Base-by-base conservation (phyloP, 164 flowering plant genomes). In the Litsea cubeba region DNA sequence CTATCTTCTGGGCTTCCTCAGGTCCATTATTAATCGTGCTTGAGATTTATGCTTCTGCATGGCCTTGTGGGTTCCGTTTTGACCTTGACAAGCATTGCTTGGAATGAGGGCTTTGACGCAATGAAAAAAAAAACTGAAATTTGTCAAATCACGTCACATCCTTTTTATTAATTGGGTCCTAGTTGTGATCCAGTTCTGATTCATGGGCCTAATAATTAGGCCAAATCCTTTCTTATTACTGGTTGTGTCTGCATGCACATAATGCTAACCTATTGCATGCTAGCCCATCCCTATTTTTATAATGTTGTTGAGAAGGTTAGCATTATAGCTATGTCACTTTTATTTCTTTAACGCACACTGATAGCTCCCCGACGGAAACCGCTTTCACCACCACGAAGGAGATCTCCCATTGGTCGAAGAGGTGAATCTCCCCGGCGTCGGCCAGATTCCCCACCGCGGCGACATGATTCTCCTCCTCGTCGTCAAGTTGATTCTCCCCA, bases 301-400 rank as follows among this genome's bases (percentile, higher is more conserved):
- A 10, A 17, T 54, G n/a, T 14, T 2, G 60, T 54, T 35, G 46
- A 54, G 20, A 54, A 54, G 6, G 60, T 30, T 66, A 25, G 8
- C 20, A 25, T 15, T 28, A 12, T 35, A 58, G 17, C 14, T 2
- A 18, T 67, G 20, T 18, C 12, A 5, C 32, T 68, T 67, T 62
- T 50, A 14, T 62, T 2, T 62, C 50, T 69, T 73, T 49, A 20
- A 20, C 10, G 4, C 30, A 62, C 20, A 15, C 57, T 70, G 1
- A 60, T 86, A 93, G 99, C 88, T 81, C 98, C 96, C 1, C 88
- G 86, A 23, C 91, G 90, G 14, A 90, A 84, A 68, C 92, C 88
- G 60, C 81, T 77, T 50, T 81, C 90, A 67, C 85, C 97, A 70
- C 78, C 93, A 57, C 88, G 94, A 82, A 86, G 94, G 76, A 92